Percentiles rank a stretch among this genome's conserved stretches.
Evolutionary conservation across 1,284 basidiomycete genomes (phyloP).

Genomic region (Naganishia cerealis): DNA sequence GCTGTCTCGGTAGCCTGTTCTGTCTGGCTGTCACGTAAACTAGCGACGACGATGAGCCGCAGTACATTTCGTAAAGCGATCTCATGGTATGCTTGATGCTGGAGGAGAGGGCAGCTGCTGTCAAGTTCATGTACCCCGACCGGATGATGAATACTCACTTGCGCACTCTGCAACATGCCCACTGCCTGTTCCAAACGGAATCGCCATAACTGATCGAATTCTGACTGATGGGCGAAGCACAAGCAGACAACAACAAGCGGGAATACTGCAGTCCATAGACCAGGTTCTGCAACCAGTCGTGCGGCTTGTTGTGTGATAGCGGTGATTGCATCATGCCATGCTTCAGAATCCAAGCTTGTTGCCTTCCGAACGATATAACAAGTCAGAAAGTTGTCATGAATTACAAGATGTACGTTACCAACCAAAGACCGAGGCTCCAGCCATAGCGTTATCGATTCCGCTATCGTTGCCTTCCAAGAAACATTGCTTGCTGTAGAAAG

Average conservation of each 20-base stretch:
- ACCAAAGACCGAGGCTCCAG: slow-evolving; percentile 19
- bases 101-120: not conserved
- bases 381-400: not conserved
- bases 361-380: not conserved
- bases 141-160: slow-evolving; percentile 11
- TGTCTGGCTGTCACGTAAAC: slow-evolving; percentile 5
- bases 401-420: not conserved
- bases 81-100: slow-evolving; percentile 29
- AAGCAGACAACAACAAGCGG: slow-evolving; percentile 70
- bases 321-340: slow-evolving; percentile 69
- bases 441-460: slow-evolving; percentile 25
- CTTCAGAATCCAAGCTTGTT: slow-evolving; percentile 4
- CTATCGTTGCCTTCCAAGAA: slow-evolving; percentile 24
- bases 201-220: slow-evolving; percentile 25
- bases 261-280: slow-evolving; percentile 87
- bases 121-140: not conserved
- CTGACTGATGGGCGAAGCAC: slow-evolving; percentile 14
- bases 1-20: slow-evolving; percentile 5
- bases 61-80: slow-evolving; percentile 23
- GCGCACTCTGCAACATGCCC: slow-evolving; percentile 29
- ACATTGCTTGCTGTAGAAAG: slow-evolving; percentile 16
- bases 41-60: slow-evolving; percentile 12
- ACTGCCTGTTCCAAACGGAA: slow-evolving; percentile 29
- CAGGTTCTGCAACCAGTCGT: slow-evolving; percentile 83
- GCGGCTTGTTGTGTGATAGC: slow-evolving; percentile 78